Percentiles rank a stretch among this genome's conserved stretches.
Evolutionary conservation across 805 yeast species (phyloP).

Genomic region (Myxozyma mucilagina): DNA sequence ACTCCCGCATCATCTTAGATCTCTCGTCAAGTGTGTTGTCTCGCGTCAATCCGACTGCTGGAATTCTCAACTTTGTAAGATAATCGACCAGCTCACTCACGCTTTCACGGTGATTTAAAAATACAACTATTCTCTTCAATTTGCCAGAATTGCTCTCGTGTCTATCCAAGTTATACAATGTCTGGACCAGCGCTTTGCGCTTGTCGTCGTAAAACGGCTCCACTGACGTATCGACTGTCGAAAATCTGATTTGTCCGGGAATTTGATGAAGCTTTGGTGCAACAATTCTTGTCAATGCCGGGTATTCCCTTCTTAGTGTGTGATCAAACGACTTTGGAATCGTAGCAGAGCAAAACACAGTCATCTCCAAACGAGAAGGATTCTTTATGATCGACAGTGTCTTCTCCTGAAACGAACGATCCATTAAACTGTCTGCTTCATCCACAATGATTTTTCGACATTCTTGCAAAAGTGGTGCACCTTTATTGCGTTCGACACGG

Average conservation of each 20-base stretch:
- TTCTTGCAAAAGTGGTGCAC: conserved; percentile 7
- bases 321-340: conserved; percentile 75
- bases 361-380: conserved; percentile 49
- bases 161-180: conserved; percentile 76
- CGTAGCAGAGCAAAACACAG: conserved; percentile 86
- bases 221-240: conserved; percentile 71
- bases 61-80: conserved; percentile 56
- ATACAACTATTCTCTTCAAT: conserved; percentile 78
- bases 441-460: conserved; percentile 63
- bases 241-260: conserved; percentile 72
- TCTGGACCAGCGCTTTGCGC: conserved; percentile 82
- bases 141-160: conserved; percentile 78
- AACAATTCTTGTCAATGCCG: conserved; percentile 62
- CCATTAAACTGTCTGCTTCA: conserved; percentile 93
- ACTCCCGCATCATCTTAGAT: conserved; percentile 55
- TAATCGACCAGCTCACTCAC: conserved; percentile 59
- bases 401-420: conserved; percentile 65
- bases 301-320: conserved; percentile 60
- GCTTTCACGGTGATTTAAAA: conserved; percentile 73
- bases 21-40: conserved; percentile 64
- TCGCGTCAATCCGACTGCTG: conserved; percentile 68
- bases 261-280: conserved; percentile 83
- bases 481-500: conserved; percentile 48
- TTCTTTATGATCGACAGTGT: conserved; percentile 50
- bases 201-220: conserved; percentile 85